Percentiles rank a stretch among this genome's conserved stretches.
These are phyloP conservation scores for Cryptococcus sp. DNA, from an alignment of 1,284 basidiomycete genomes.

Conservation along the genomic window DNA sequence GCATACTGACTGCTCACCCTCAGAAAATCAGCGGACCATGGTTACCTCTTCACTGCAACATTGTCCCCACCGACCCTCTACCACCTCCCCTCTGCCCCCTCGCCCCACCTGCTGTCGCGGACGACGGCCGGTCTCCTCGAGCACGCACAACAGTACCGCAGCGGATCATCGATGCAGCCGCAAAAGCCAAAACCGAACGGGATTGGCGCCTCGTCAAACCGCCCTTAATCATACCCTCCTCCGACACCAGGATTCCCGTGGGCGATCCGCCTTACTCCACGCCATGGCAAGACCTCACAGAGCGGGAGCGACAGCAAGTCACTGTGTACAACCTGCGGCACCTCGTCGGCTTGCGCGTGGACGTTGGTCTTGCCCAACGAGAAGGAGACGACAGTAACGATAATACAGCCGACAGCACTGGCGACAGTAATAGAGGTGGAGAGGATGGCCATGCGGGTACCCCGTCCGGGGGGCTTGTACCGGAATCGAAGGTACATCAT, in stretches of 20 bases:
- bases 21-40: constrained; percentile 12
- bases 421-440: constrained; percentile 28
- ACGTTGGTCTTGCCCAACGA: constrained; percentile 24
- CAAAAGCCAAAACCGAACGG: constrained; percentile 3
- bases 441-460: constrained; percentile 31
- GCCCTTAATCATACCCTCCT: constrained; percentile 16
- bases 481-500: constrained; percentile 30
- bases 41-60: not conserved
- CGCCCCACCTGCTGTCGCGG: constrained; percentile 5
- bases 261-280: constrained; percentile 7
- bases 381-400: constrained; percentile 33
- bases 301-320: constrained; percentile 14
- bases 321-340: constrained; percentile 20
- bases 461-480: constrained; percentile 29
- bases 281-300: not conserved
- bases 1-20: constrained; percentile 2
- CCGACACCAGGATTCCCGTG: too few species aligned
- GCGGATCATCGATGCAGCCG: constrained; percentile 3
- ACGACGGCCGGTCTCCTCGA: constrained; percentile 3
- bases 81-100: constrained; percentile 23
- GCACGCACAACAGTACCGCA: constrained; percentile 14
- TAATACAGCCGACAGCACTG: constrained; percentile 32
- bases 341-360: constrained; percentile 16
- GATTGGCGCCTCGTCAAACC: constrained; percentile 18
- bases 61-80: not conserved